phyloP scores from a whole-genome alignment of 306 rosid genomes.

The Casuarina cunninghamiana region DNA sequence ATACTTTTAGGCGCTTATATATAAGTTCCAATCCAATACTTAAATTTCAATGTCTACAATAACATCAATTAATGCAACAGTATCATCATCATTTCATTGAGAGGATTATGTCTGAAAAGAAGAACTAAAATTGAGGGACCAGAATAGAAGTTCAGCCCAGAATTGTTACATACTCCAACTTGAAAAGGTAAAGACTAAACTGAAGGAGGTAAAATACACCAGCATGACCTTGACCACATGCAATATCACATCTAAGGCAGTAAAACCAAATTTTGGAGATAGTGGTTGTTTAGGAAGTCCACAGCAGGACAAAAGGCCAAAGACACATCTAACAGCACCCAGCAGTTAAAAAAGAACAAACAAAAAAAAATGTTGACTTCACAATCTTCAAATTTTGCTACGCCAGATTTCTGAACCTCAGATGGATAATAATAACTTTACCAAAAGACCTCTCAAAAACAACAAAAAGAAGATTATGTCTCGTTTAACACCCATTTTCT shows the following conservation, averaged over 20 bases:
- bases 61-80: background rate
- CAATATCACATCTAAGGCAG: background rate
- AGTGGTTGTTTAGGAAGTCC: background rate
- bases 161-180: background rate
- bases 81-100: background rate
- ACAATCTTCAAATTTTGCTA: background rate
- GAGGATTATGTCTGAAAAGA: background rate
- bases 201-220: background rate
- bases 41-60: background rate
- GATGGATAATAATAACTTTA: background rate
- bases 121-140: background rate
- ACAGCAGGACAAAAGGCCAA: background rate
- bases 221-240: background rate
- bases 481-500: slow-evolving; percentile 10
- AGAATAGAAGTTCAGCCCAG: background rate
- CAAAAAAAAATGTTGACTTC: background rate
- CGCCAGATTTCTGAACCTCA: background rate
- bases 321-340: slow-evolving; percentile 8
- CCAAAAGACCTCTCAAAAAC: slow-evolving; percentile 7
- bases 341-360: background rate
- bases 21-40: background rate
- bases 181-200: slow-evolving; percentile 1
- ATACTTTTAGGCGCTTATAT: background rate
- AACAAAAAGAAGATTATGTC: background rate
- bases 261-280: background rate